These are phyloP conservation scores for Rugonectria rugulosa DNA, from an alignment of 2,329 filamentous ascomycete genomes.

Conservation along the genomic window DNA sequence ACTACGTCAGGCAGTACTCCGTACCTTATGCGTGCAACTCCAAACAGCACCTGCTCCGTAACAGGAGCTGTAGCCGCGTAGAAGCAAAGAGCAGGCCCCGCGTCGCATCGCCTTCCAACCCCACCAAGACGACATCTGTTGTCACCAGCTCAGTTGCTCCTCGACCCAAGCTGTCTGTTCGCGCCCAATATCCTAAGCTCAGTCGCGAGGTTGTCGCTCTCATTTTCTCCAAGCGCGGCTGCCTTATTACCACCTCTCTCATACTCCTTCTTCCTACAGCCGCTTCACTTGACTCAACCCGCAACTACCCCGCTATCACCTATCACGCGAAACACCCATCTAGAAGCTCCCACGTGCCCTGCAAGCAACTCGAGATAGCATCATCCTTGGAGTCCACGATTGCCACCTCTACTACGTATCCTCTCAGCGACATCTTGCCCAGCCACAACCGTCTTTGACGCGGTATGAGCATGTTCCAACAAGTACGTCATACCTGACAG, in stretches of 20 bases:
- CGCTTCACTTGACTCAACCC: neutral
- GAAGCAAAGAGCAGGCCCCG: constrained; percentile 15
- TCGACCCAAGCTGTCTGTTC: constrained; percentile 10
- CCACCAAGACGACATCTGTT: constrained; percentile 15
- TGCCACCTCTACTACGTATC: constrained; percentile 1
- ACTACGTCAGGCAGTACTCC: too few relatives aligned
- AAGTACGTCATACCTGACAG: constrained; percentile 28
- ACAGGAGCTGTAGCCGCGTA: too few relatives aligned
- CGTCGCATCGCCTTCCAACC: constrained; percentile 15
- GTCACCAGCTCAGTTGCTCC: neutral
- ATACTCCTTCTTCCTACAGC: too few relatives aligned
- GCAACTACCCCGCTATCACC: constrained; percentile 8
- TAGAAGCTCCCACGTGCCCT: constrained; percentile 14
- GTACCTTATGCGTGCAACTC: too few relatives aligned
- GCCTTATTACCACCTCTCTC: too few relatives aligned
- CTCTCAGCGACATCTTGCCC: neutral
- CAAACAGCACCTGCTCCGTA: too few relatives aligned
- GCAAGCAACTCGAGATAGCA: constrained; percentile 29
- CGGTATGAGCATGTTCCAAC: constrained; percentile 40
- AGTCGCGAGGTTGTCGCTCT: too few relatives aligned
- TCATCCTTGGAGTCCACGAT: constrained; percentile 11
- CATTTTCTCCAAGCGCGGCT: too few relatives aligned
- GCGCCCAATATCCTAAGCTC: too few relatives aligned
- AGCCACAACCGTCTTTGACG: neutral
- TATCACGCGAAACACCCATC: constrained; percentile 9